Conservation (phyloP, 2,329 filamentous ascomycete genomes). For the Fusarium tuaranense region DNA sequence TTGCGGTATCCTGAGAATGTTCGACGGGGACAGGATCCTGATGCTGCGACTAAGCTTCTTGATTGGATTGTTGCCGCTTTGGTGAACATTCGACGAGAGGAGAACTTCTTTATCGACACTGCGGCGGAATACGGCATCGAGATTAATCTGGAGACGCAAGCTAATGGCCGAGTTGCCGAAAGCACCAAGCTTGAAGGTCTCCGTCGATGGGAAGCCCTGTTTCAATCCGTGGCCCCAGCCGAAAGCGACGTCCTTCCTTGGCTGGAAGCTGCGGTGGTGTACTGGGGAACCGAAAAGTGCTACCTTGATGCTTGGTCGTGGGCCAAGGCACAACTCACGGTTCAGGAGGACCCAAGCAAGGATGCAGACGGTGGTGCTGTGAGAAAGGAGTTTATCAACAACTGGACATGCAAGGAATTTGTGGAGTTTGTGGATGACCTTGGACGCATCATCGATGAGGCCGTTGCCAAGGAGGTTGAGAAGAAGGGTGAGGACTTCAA, state of each 20-base stretch:
- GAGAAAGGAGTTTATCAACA: constrained; percentile 73
- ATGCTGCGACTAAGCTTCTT: constrained; percentile 66
- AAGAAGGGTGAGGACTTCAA: constrained; percentile 46
- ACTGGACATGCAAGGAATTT: constrained; percentile 75
- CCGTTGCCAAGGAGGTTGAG: constrained; percentile 56
- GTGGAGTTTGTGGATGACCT: constrained; percentile 67
- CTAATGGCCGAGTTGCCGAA: constrained; percentile 38
- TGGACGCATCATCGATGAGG: constrained; percentile 65
- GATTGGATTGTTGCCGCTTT: constrained; percentile 73
- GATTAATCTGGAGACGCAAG: constrained; percentile 52
- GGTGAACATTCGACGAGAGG: constrained; percentile 74
- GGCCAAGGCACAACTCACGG: constrained; percentile 54
- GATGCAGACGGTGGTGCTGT: constrained; percentile 75
- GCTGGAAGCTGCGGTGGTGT: constrained; percentile 77
- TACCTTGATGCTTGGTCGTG: constrained; percentile 72
- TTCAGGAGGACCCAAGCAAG: constrained; percentile 31
- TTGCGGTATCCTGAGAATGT: constrained; percentile 63
- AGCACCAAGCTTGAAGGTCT: constrained; percentile 55
- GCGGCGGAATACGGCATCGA: constrained; percentile 70
- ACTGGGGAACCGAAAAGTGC: constrained; percentile 80
- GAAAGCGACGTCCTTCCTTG: constrained; percentile 58
- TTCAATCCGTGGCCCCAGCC: constrained; percentile 63
- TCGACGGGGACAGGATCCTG: constrained; percentile 10
- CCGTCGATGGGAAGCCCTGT: constrained; percentile 58
- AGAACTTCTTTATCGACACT: constrained; percentile 75